Conservation (phyloP, 768 basidiomycete genomes). For the Tricholoma saponaceum region DNA sequence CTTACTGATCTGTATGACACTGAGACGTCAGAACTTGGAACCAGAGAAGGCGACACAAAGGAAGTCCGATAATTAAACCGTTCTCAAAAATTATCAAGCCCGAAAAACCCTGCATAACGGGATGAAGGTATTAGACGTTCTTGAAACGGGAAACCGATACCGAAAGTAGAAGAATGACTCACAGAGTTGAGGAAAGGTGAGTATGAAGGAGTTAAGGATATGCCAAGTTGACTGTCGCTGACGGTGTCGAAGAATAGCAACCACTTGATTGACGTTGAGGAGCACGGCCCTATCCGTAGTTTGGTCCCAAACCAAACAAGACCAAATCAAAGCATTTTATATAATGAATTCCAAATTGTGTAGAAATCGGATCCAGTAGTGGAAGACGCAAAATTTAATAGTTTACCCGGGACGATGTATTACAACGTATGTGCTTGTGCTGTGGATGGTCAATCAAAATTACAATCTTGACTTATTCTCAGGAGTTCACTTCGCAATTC, state of each 20-base stretch:
- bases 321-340: slow-evolving; percentile 22
- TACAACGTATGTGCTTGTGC: not conserved
- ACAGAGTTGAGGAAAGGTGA: slow-evolving; percentile 16
- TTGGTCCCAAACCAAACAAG: slow-evolving; percentile 29
- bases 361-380: not conserved
- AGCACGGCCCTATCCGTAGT: slow-evolving; percentile 30
- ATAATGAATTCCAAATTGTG: not conserved
- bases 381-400: not conserved
- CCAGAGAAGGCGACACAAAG: slow-evolving; percentile 17
- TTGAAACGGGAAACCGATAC: not conserved
- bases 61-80: slow-evolving; percentile 28
- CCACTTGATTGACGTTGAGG: slow-evolving; percentile 36
- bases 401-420: not conserved
- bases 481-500: not conserved
- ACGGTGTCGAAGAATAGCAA: slow-evolving; percentile 39
- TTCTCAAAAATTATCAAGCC: slow-evolving; percentile 21
- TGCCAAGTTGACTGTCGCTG: slow-evolving; percentile 36
- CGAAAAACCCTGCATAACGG: slow-evolving; percentile 16
- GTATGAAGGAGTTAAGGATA: slow-evolving; percentile 17
- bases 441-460: not conserved
- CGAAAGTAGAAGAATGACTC: slow-evolving; percentile 7
- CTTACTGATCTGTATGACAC: slow-evolving; percentile 17
- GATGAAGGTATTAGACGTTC: slow-evolving; percentile 3
- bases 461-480: not conserved
- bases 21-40: slow-evolving; percentile 16